Evolutionary conservation across 805 yeast genomes (phyloP), one percentile per base, ranked within the genome.

Genomic region (Yarrowia sp.): DNA sequence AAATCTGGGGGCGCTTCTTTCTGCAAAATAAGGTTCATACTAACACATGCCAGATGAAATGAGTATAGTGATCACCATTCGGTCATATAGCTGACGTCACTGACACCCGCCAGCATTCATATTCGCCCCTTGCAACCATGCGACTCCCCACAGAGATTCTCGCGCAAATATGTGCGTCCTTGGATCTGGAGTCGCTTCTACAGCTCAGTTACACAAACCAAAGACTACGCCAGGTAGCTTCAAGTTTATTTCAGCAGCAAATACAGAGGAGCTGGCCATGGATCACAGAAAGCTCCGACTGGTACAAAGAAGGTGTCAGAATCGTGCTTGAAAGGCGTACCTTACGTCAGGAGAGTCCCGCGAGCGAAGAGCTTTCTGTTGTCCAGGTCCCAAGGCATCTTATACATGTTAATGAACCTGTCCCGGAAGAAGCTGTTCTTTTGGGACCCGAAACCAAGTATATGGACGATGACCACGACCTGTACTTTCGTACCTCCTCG

Each of bases 221-320:
- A 16, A 53, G 59, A 8, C 59, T 53, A 26, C 15, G 43, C 9
- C 45, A 16, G 11, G 59, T 53, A 8, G 59, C 59, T 36, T 9
- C 45, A 38, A 38, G 35, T 19, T 14, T 53, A 12, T 53, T 53
- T 16, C 59, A 53, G 19, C 12, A 36, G 2, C 43, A 53, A 9
- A 53, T 53, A 16, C 43, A 53, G 14, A 35, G 11, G n/a, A 53
- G 16, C 42, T 53, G 59, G 59, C 59, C 59, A 3, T 53, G 59
- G 59, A 38, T 53, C 32, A 11, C 59, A 10, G 16, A 12, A n/a
- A 38, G 59, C 59, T 14, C 16, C 19, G 59, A 53, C 43, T 53
- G 59, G 59, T 38, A 53, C 59, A 16, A 38, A 38, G 35, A 53
- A 19, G 59, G 59, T 12, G 35, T 53, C 43, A 16, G 9, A 53